Conservation (phyloP, 2,329 filamentous ascomycete genomes). For the Aureobasidium musti region DNA sequence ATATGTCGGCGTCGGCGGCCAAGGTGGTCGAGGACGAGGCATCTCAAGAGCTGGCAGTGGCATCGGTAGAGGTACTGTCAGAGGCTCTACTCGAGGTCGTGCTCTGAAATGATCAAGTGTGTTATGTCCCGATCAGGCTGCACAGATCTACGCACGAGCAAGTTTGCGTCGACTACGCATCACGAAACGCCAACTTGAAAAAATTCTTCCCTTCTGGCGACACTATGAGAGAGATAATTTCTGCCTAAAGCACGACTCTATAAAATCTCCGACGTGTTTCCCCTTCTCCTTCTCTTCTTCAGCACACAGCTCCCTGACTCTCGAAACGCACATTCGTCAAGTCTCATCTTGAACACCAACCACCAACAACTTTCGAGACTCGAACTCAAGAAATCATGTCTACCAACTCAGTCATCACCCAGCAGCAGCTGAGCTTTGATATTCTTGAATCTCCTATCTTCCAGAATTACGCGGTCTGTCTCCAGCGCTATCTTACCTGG, state of each 20-base stretch:
- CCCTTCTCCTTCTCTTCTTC: not conserved
- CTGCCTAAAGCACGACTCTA: not conserved
- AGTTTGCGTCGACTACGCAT: not conserved
- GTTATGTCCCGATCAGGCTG: too few relatives aligned
- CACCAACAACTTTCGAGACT: not conserved
- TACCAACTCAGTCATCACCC: not conserved
- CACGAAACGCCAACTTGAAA: not conserved
- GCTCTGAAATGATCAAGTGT: slow-evolving; percentile 29
- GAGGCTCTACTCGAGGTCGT: slow-evolving; percentile 37
- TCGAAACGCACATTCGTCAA: not conserved
- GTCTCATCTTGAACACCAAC: not conserved
- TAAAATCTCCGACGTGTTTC: not conserved
- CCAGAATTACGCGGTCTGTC: not conserved
- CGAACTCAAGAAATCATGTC: not conserved
- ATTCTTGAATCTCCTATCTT: not conserved
- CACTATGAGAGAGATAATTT: not conserved
- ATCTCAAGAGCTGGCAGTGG: slow-evolving; percentile 49
- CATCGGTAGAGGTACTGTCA: slow-evolving; percentile 48
- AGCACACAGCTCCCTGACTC: not conserved
- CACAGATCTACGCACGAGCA: not conserved
- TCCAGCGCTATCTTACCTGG: not conserved
- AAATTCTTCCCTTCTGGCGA: not conserved
- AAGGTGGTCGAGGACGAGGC: slow-evolving; percentile 57
- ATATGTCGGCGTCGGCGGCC: slow-evolving; percentile 49
- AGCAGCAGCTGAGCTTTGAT: not conserved